Conservation (phyloP, 176 grass and related monocot species). For the Oryza nivara region DNA sequence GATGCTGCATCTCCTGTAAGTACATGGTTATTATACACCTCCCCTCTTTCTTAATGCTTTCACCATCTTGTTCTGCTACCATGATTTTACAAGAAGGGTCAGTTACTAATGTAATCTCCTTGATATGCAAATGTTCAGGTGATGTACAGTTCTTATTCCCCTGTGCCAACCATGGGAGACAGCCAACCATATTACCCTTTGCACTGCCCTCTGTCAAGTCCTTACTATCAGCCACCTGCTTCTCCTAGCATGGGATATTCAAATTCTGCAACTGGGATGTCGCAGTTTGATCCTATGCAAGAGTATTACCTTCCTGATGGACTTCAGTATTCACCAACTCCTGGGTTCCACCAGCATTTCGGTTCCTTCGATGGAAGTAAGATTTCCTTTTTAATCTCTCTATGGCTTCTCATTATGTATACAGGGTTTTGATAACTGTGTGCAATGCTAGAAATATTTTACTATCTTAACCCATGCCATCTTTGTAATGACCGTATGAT, state of each 20-base stretch:
- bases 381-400: slow-evolving; percentile 1
- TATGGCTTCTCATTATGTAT: background rate
- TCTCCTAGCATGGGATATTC: slow-evolving; percentile 49
- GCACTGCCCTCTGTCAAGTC: slow-evolving; percentile 36
- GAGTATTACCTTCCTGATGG: slow-evolving; percentile 44
- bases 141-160: slow-evolving; percentile 48
- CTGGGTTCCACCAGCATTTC: slow-evolving; percentile 46
- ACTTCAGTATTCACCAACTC: slow-evolving; percentile 27
- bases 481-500: slow-evolving; percentile 28
- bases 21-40: background rate
- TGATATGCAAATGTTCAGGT: slow-evolving; percentile 43
- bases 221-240: slow-evolving; percentile 55
- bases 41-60: background rate
- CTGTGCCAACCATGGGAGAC: slow-evolving; percentile 44
- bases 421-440: background rate
- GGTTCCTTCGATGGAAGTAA: slow-evolving; percentile 45
- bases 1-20: slow-evolving; percentile 47
- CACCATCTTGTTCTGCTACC: background rate
- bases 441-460: background rate
- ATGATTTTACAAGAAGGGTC: slow-evolving; percentile 39
- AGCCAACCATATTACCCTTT: slow-evolving; percentile 39
- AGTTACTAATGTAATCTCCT: slow-evolving; percentile 4
- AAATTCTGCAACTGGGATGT: slow-evolving; percentile 41
- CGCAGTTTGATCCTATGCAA: slow-evolving; percentile 46
- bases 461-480: slow-evolving; percentile 32